phyloP scores from a whole-genome alignment of 2,329 filamentous ascomycete species.

The Claviceps sp. region DNA sequence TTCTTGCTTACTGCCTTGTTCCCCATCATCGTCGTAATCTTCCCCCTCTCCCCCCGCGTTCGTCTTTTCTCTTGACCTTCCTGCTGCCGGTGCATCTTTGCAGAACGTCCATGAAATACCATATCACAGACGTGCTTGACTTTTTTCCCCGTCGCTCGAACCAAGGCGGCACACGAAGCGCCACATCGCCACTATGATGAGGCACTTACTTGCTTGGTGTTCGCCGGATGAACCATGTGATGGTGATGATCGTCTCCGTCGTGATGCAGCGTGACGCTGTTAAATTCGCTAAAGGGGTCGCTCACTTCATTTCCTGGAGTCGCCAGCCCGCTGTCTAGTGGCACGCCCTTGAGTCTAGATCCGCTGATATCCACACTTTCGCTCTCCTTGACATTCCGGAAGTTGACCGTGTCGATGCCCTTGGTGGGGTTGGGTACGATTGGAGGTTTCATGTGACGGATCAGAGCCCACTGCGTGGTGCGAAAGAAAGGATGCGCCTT shows the following conservation, averaged over 20 bases:
- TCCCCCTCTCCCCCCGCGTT: neutral
- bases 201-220: constrained; percentile 2
- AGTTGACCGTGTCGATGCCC: constrained; percentile 89
- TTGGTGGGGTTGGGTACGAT: constrained; percentile 88
- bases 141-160: neutral
- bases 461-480: constrained; percentile 88
- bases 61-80: neutral
- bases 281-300: constrained; percentile 97
- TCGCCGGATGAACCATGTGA: constrained; percentile 14
- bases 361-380: constrained; percentile 79
- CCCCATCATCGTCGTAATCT: too few species aligned
- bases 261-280: constrained; percentile 93
- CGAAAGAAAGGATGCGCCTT: constrained; percentile 95
- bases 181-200: constrained; percentile 3
- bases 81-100: neutral
- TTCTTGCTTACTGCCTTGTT: too few species aligned
- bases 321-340: constrained; percentile 69
- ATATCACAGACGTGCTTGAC: too few species aligned
- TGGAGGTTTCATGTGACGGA: constrained; percentile 94
- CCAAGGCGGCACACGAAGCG: neutral
- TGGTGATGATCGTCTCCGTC: constrained; percentile 63
- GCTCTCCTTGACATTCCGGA: constrained; percentile 95
- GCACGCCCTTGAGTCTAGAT: constrained; percentile 59
- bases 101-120: neutral
- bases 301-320: constrained; percentile 71